Evolutionary conservation across 305 asterid species (phyloP).

Genomic region (Fraxinus albicans): DNA sequence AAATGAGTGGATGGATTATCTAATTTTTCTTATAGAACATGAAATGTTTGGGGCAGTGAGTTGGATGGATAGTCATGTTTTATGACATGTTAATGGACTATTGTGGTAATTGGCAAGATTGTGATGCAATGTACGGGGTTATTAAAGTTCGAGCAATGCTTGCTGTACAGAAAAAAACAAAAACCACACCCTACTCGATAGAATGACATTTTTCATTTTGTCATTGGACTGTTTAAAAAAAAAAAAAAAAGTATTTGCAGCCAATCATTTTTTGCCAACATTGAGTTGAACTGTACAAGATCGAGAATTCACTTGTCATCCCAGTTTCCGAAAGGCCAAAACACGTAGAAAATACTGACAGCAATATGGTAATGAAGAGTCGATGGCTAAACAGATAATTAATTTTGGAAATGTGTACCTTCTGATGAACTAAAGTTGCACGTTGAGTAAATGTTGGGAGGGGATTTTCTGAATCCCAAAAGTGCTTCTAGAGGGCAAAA

Average conservation of each 20-base stretch:
- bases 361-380: neutral
- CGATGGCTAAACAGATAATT: neutral
- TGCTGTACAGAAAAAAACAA: neutral
- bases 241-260: neutral
- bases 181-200: neutral
- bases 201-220: neutral
- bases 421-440: neutral
- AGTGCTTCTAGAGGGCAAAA: neutral
- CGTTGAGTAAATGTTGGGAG: neutral
- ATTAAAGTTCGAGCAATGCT: neutral
- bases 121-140: neutral
- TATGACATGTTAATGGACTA: neutral
- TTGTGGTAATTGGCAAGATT: neutral
- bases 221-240: neutral
- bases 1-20: neutral
- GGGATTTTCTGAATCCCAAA: neutral
- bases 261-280: neutral
- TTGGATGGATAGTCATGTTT: neutral
- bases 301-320: neutral
- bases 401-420: neutral
- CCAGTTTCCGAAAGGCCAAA: neutral
- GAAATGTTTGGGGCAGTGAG: neutral
- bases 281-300: neutral
- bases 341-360: neutral
- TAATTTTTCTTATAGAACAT: neutral